Percentiles rank a stretch among this genome's conserved stretches.
These are phyloP conservation scores for Waltergamsia citrina DNA, from an alignment of 2,329 filamentous ascomycete species.

Conservation along the genomic window DNA sequence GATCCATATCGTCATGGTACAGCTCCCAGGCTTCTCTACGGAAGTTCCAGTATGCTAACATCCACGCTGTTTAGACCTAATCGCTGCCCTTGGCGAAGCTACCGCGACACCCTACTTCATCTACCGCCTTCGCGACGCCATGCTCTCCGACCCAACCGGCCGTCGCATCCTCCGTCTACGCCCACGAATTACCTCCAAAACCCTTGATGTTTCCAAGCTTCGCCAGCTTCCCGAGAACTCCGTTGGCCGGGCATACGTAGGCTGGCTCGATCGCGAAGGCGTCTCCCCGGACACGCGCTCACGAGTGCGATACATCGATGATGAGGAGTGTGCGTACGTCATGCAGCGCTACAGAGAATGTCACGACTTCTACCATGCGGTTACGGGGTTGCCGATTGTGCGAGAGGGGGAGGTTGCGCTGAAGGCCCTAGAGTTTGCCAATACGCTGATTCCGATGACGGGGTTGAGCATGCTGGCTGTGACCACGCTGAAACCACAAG, in stretches of 20 bases:
- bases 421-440: slow-evolving; percentile 95
- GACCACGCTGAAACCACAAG: slow-evolving; percentile 73
- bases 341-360: slow-evolving; percentile 97
- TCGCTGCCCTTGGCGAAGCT: slow-evolving; percentile 87
- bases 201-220: slow-evolving; percentile 56
- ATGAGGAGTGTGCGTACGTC: slow-evolving; percentile 93
- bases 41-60: too few relatives aligned
- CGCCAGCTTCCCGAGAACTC: slow-evolving; percentile 62
- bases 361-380: slow-evolving; percentile 94
- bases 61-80: slow-evolving; percentile 65
- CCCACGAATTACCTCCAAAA: slow-evolving; percentile 76
- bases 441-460: slow-evolving; percentile 92
- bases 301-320: slow-evolving; percentile 80
- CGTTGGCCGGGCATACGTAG: slow-evolving; percentile 74
- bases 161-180: slow-evolving; percentile 85
- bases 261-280: slow-evolving; percentile 89
- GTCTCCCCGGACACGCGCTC: slow-evolving; percentile 86
- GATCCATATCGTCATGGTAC: slow-evolving; percentile 74
- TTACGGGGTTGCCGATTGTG: slow-evolving; percentile 83
- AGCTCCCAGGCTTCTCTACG: not conserved
- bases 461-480: slow-evolving; percentile 78
- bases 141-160: slow-evolving; percentile 77
- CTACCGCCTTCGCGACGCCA: slow-evolving; percentile 79
- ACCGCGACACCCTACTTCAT: slow-evolving; percentile 95
- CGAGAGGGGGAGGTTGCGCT: slow-evolving; percentile 96